Percentiles rank a stretch among this genome's conserved stretches.
These are phyloP conservation scores for Aspergillus sp. DNA, from an alignment of 2,329 filamentous ascomycete species.

Conservation along the genomic window DNA sequence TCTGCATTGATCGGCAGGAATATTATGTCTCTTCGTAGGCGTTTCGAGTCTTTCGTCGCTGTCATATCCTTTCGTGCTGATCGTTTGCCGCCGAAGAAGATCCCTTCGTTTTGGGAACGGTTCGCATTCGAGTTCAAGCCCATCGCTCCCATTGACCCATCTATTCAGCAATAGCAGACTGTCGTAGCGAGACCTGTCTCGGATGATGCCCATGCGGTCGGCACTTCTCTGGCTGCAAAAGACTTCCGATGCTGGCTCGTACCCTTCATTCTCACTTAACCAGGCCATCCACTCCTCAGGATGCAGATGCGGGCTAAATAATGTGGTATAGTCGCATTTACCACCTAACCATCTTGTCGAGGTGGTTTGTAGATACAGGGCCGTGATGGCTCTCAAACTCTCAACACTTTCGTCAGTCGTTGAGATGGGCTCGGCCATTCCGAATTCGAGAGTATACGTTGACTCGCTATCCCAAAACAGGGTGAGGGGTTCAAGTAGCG, in stretches of 20 bases:
- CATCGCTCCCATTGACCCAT: conserved; percentile 21
- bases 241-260: conserved; percentile 22
- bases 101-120: conserved; percentile 28
- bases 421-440: conserved; percentile 6
- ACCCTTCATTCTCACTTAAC: conserved; percentile 22
- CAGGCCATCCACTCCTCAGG: conserved; percentile 20
- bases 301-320: conserved; percentile 27
- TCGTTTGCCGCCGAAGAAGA: conserved; percentile 21
- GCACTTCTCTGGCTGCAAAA: conserved; percentile 14
- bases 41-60: conserved; percentile 11
- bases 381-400: conserved; percentile 33
- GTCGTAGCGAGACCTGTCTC: conserved; percentile 24
- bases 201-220: conserved; percentile 24
- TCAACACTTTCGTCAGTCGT: conserved; percentile 22
- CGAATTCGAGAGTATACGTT: conserved; percentile 22
- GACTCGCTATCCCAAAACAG: conserved; percentile 31
- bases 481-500: conserved; percentile 22
- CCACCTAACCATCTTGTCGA: conserved; percentile 5
- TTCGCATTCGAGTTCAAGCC: conserved; percentile 28
- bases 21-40: conserved; percentile 17
- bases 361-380: conserved; percentile 27
- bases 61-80: conserved; percentile 1
- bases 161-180: conserved; percentile 26
- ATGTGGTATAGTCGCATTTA: conserved; percentile 25
- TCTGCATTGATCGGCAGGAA: conserved; percentile 28